These are phyloP conservation scores for Trametes hirsuta DNA, from an alignment of 1,284 basidiomycete genomes.

Conservation along the genomic window DNA sequence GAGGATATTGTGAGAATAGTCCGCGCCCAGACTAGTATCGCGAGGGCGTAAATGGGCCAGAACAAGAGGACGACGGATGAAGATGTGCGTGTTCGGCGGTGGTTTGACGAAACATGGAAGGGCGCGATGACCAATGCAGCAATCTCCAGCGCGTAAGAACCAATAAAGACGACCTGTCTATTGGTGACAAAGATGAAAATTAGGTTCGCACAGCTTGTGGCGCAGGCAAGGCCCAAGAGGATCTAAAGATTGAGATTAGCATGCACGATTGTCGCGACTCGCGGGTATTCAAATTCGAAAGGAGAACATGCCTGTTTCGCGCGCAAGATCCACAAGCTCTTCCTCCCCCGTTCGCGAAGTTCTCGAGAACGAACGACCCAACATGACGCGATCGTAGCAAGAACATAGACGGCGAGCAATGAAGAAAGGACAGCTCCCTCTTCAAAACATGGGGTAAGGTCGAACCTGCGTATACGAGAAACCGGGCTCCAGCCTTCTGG, in stretches of 20 bases:
- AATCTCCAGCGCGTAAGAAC: constrained; percentile 62
- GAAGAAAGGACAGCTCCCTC: constrained; percentile 66
- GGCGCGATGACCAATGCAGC: constrained; percentile 50
- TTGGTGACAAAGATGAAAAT: constrained; percentile 39
- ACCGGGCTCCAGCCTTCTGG: constrained; percentile 67
- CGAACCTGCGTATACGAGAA: constrained; percentile 69
- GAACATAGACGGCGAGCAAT: constrained; percentile 52
- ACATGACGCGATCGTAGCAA: constrained; percentile 45
- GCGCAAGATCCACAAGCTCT: constrained; percentile 53
- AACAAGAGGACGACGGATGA: constrained; percentile 82
- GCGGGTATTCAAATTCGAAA: constrained; percentile 14
- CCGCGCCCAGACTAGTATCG: constrained; percentile 62
- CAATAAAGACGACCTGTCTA: constrained; percentile 52
- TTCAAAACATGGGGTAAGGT: constrained; percentile 86
- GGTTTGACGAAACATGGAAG: constrained; percentile 67
- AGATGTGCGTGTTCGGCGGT: constrained; percentile 77
- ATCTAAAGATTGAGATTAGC: constrained; percentile 36
- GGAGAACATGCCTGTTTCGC: constrained; percentile 61
- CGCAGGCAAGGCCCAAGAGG: constrained; percentile 47
- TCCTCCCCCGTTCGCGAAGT: constrained; percentile 33
- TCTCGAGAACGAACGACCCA: constrained; percentile 35
- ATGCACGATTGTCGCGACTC: constrained; percentile 2
- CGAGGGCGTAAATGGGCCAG: constrained; percentile 74
- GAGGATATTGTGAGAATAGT: constrained; percentile 48
- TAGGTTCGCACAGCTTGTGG: constrained; percentile 44